Conservation (phyloP, 2,329 filamentous ascomycete genomes). For the Verticillium longisporum region DNA sequence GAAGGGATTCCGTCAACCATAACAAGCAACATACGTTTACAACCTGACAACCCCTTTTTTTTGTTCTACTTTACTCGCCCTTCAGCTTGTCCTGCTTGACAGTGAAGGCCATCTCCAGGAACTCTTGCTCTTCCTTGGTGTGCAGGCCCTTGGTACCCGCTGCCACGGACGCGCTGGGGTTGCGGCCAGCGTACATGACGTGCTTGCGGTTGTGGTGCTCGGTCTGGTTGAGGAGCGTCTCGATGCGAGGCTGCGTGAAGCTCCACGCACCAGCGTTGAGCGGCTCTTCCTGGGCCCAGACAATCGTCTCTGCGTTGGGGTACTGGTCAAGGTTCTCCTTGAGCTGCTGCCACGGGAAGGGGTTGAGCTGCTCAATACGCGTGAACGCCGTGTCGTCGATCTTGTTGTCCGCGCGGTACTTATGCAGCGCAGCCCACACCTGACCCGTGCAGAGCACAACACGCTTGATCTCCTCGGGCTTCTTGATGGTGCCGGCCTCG, state of each 20-base stretch:
- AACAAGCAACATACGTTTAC: not conserved
- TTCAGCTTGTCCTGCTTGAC: constrained; percentile 64
- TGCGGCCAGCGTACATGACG: constrained; percentile 93
- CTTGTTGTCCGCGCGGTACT: constrained; percentile 81
- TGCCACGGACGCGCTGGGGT: constrained; percentile 88
- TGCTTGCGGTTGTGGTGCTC: constrained; percentile 89
- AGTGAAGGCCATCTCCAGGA: constrained; percentile 60
- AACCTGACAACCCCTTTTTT: not conserved
- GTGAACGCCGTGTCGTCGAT: constrained; percentile 91
- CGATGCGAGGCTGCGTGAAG: constrained; percentile 94
- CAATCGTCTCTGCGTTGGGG: constrained; percentile 94
- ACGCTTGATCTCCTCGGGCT: constrained; percentile 82
- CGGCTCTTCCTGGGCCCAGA: constrained; percentile 97
- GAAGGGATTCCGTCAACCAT: not conserved
- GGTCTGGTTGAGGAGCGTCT: constrained; percentile 91
- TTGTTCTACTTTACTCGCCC: constrained; percentile 43
- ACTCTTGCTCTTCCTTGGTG: constrained; percentile 84
- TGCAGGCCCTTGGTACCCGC: constrained; percentile 87
- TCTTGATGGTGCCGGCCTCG: constrained; percentile 64
- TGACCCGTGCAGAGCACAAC: constrained; percentile 93
- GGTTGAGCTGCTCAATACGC: constrained; percentile 94
- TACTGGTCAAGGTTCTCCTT: constrained; percentile 96
- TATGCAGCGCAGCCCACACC: constrained; percentile 83
- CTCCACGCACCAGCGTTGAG: constrained; percentile 96
- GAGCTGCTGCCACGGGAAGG: constrained; percentile 96